Conservation (phyloP, 495 filamentous ascomycete species). For the Annulohypoxylon stygium region DNA sequence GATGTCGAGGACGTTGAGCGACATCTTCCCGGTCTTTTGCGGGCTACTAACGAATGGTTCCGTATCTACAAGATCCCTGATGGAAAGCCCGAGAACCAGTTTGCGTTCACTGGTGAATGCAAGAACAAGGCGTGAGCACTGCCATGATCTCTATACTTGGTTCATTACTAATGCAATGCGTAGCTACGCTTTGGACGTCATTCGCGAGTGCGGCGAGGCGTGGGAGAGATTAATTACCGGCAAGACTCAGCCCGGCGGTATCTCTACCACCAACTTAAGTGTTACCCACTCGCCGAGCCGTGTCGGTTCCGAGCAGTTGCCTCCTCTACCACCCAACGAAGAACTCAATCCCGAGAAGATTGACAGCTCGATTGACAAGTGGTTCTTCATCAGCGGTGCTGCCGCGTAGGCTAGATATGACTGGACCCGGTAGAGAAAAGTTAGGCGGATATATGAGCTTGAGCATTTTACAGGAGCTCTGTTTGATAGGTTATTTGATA, state of each 20-base stretch:
- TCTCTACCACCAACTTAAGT: conserved; percentile 84
- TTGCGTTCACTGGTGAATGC: conserved; percentile 99
- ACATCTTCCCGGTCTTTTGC: conserved; percentile 94
- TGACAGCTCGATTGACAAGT: conserved; percentile 98
- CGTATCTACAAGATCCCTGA: conserved; percentile 99
- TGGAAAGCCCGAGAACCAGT: conserved; percentile 99
- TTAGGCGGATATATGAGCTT: conserved; percentile 31
- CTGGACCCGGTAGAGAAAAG: conserved; percentile 47
- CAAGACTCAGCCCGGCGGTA: conserved; percentile 79
- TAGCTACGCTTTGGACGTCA: conserved; percentile 91
- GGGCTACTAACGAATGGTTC: conserved; percentile 99
- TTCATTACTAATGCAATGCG: conserved; percentile 43
- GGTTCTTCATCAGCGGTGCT: conserved; percentile 99
- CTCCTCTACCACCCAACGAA: conserved; percentile 79
- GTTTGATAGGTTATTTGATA: conserved; percentile 3
- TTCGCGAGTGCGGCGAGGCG: conserved; percentile 94
- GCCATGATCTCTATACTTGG: background rate
- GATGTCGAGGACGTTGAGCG: conserved; percentile 99
- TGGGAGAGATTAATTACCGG: conserved; percentile 96
- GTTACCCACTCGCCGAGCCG: conserved; percentile 77
- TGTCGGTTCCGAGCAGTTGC: conserved; percentile 72
- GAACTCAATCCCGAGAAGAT: conserved; percentile 87
- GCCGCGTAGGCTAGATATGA: conserved; percentile 72
- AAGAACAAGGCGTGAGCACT: conserved; percentile 92
- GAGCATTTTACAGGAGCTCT: conserved; percentile 30